Evolutionary conservation across 164 flowering plant species (phyloP), one percentile per base, ranked within the genome.

Genomic region (Berberis thunbergii): DNA sequence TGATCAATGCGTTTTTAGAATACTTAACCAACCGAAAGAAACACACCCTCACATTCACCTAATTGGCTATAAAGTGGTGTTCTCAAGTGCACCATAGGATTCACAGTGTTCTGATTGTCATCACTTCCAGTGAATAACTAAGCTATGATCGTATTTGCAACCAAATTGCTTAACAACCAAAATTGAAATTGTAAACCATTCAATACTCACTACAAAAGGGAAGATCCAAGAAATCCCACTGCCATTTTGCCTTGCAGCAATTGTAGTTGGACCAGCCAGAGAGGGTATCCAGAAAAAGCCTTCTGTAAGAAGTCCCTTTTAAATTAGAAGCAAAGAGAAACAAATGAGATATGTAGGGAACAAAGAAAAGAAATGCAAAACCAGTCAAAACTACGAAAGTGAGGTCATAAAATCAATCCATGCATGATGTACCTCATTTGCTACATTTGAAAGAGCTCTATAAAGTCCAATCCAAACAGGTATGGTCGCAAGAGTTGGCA

Each of bases 281-380:
- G 99, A 89, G 49, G 99, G 99, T 72, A 94, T 94, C 99, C 99
- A 94, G 71, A 94, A 94, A 78, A 94, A 94, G 66, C 97, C 97
- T 79, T 89, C 99, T 10, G 95, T 80, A 56, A 94, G 88, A 57
- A 94, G 94, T 44, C 99, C 99, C 99, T 94, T 74, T 8, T 72
- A 39, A 78, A 63, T 26, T 49, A 13, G 46, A 9, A 38, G 42
- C 2, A 57, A 55, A n/a, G 1, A 40, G 4, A 7, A 26, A 57
- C 10, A 57, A 42, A 3, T 5, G 60, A 41, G 45, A 57, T 40
- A 9, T 40, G 4, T n/a, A 7, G 41, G 12, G 41, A 4, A 4
- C 3, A 56, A n/a, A 53, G 3, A 54, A 12, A 2, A 43, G 12
- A 65, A 50, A 8, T 54, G 52, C 3, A 54, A 39, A 48, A 49